These are phyloP conservation scores for Fusarium siculi DNA, from an alignment of 2,329 filamentous ascomycete species.

Conservation along the genomic window DNA sequence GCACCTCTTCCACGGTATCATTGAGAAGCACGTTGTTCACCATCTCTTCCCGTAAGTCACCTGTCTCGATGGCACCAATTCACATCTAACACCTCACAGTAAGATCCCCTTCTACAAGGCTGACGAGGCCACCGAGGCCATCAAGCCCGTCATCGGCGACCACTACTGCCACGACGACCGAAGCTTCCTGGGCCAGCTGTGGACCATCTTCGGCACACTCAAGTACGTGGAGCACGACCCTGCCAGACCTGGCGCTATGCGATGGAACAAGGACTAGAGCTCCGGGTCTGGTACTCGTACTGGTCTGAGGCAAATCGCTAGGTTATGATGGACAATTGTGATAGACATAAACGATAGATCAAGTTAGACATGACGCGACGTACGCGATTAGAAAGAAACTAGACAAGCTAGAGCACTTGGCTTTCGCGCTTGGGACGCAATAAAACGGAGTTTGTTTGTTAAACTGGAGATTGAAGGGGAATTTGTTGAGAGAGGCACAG, in stretches of 20 bases:
- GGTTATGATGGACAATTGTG: slow-evolving; percentile 20
- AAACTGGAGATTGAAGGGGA: neutral
- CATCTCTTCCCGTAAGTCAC: slow-evolving; percentile 60
- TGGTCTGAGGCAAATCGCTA: neutral
- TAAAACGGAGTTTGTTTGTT: slow-evolving; percentile 29
- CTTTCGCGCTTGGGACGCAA: slow-evolving; percentile 16
- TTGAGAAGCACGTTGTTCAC: slow-evolving; percentile 70
- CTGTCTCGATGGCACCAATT: neutral
- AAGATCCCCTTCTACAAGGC: slow-evolving; percentile 59
- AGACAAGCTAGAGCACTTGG: slow-evolving; percentile 19
- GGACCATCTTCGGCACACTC: slow-evolving; percentile 44
- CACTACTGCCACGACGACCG: slow-evolving; percentile 75
- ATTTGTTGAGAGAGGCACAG: neutral
- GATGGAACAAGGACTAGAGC: slow-evolving; percentile 44
- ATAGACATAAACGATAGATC: slow-evolving; percentile 36
- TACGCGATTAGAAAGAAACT: slow-evolving; percentile 22
- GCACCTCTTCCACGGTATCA: slow-evolving; percentile 72
- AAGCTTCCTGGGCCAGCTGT: slow-evolving; percentile 45
- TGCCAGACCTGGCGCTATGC: slow-evolving; percentile 35
- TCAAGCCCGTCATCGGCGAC: slow-evolving; percentile 89
- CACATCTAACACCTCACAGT: slow-evolving; percentile 19
- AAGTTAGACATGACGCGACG: slow-evolving; percentile 27
- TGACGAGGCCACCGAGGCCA: slow-evolving; percentile 66
- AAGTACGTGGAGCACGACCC: slow-evolving; percentile 47
- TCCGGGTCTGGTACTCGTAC: neutral